phyloP scores from a whole-genome alignment of 2,329 filamentous ascomycete genomes.

The Colletotrichum sp. region DNA sequence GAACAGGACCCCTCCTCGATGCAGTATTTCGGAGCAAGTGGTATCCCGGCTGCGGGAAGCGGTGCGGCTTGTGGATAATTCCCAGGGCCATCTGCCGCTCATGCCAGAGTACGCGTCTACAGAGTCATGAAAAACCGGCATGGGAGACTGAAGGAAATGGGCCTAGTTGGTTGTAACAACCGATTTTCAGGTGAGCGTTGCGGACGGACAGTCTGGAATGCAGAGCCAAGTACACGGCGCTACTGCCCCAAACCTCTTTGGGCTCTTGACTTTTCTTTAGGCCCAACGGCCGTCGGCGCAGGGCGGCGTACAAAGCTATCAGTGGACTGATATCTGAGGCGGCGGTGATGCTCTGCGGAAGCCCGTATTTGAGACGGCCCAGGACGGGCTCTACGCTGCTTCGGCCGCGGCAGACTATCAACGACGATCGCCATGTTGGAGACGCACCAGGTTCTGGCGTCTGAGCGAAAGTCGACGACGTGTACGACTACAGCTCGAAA shows the following conservation, averaged over 20 bases:
- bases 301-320: not conserved
- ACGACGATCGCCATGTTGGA: conserved; percentile 12
- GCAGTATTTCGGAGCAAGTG: not conserved
- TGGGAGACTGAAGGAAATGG: not conserved
- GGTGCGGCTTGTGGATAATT: not conserved
- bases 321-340: conserved; percentile 5
- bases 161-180: not conserved
- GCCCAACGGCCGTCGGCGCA: not conserved
- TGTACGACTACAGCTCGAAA: not conserved
- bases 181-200: conserved; percentile 10
- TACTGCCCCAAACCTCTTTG: not conserved
- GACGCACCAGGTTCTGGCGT: not conserved
- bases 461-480: not conserved
- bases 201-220: conserved; percentile 1
- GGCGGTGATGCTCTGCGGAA: not conserved
- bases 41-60: not conserved
- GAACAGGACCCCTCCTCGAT: not conserved
- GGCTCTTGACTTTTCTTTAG: not conserved
- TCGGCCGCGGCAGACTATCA: not conserved
- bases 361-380: conserved; percentile 17
- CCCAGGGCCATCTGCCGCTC: not conserved
- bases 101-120: not conserved
- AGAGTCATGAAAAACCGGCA: not conserved
- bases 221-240: conserved; percentile 4
- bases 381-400: not conserved